A percentile compares a stretch with the other conserved stretches of the same genome.
Conservation (phyloP, 139 green algal genomes). For the Coelastrella sp. region DNA sequence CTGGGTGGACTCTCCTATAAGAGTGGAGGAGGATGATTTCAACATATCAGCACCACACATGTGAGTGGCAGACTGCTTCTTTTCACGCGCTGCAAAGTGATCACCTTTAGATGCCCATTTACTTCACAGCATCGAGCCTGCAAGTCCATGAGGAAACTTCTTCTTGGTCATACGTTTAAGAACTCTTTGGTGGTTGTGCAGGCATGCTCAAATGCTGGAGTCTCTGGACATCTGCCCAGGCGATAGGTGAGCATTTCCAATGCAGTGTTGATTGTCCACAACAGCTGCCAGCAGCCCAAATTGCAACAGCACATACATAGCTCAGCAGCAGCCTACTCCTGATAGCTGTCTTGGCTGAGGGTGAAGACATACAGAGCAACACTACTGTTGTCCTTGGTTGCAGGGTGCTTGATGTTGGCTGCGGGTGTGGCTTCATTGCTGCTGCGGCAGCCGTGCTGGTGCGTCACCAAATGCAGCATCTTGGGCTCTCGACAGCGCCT, state of each 20-base stretch:
- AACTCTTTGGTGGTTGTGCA: not conserved
- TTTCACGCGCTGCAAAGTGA: no score
- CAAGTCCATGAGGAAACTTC: no score
- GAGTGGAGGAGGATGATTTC: constrained; percentile 69
- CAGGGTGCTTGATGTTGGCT: constrained; percentile 47
- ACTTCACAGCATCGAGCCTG: not conserved
- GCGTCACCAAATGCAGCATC: not conserved
- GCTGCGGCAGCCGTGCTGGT: constrained; percentile 43
- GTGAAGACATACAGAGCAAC: no score
- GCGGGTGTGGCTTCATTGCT: constrained; percentile 38
- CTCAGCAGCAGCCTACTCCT: no score
- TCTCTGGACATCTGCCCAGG: constrained; percentile 48
- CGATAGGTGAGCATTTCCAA: constrained; percentile 9
- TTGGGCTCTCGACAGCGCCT: no score
- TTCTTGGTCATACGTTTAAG: no score
- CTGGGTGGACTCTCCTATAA: constrained; percentile 75
- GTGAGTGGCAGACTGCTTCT: not conserved
- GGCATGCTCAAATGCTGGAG: constrained; percentile 55
- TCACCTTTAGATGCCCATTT: not conserved
- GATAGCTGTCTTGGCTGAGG: no score
- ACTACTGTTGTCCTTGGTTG: not conserved
- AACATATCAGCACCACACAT: constrained; percentile 90
- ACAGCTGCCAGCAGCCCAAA: no score
- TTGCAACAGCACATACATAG: no score
- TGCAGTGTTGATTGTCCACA: not conserved